Evolutionary conservation across 2,329 filamentous ascomycete species (phyloP).

Genomic region (Orbilia javanica): DNA sequence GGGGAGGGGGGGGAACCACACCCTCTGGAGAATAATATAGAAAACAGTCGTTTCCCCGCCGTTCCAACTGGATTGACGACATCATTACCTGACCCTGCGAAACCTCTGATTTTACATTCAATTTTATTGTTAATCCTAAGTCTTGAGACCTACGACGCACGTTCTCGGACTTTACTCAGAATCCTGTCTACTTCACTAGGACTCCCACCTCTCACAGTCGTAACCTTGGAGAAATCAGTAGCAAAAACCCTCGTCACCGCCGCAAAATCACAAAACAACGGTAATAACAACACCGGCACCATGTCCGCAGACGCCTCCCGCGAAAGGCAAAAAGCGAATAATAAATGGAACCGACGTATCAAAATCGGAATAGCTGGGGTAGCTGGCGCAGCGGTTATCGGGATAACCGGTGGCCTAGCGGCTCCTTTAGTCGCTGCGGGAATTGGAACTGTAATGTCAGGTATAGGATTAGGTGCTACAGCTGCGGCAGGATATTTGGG

Average conservation of each 20-base stretch:
- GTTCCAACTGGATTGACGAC: constrained; percentile 72
- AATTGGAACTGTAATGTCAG: constrained; percentile 82
- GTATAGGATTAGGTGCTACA: constrained; percentile 78
- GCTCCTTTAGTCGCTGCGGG: constrained; percentile 82
- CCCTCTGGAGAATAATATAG: constrained; percentile 64
- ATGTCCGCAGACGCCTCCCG: constrained; percentile 83
- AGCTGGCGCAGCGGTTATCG: constrained; percentile 88
- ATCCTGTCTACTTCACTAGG: constrained; percentile 78
- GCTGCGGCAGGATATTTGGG: constrained; percentile 84
- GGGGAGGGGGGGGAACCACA: constrained; percentile 60
- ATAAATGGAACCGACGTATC: constrained; percentile 75
- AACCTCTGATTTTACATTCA: constrained; percentile 77
- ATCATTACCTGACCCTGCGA: constrained; percentile 72
- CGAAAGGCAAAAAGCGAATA: constrained; percentile 77
- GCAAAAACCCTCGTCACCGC: constrained; percentile 80
- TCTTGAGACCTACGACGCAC: constrained; percentile 80
- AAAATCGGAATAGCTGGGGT: constrained; percentile 90
- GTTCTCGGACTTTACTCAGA: constrained; percentile 79
- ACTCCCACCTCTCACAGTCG: constrained; percentile 75
- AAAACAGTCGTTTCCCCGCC: constrained; percentile 72
- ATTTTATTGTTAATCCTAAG: constrained; percentile 80
- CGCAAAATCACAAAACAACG: constrained; percentile 68
- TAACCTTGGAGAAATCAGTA: constrained; percentile 80
- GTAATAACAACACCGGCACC: constrained; percentile 66
- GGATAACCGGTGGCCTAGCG: constrained; percentile 82